These are phyloP conservation scores for Cercospora berteroae DNA, from an alignment of 2,329 filamentous ascomycete species.

Conservation along the genomic window DNA sequence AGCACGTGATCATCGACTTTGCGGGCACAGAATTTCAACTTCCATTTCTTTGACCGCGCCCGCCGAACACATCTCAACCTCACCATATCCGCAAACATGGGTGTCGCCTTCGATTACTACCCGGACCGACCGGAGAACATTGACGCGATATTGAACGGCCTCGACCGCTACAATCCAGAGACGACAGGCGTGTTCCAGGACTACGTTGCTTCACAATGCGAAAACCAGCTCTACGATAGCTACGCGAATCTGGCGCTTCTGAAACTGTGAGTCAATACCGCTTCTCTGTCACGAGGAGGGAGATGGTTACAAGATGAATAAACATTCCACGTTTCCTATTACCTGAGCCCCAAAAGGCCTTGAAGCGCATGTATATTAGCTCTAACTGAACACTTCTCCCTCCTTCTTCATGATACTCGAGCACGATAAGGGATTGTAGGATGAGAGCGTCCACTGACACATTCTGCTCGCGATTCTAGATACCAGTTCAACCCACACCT, in stretches of 20 bases:
- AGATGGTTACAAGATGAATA: conserved; percentile 68
- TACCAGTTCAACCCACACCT: conserved; percentile 99
- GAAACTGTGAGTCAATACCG: conserved; percentile 76
- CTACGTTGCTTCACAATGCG: conserved; percentile 92
- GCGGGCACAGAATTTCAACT: conserved; percentile 17
- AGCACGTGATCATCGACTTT: background rate
- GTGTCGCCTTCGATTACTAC: conserved; percentile 74
- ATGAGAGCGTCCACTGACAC: conserved; percentile 13
- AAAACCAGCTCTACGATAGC: conserved; percentile 89
- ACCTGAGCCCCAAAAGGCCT: conserved; percentile 62
- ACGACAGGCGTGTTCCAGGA: conserved; percentile 90
- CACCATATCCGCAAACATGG: conserved; percentile 38
- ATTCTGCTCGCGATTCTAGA: conserved; percentile 48
- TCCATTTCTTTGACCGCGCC: background rate
- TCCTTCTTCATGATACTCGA: background rate
- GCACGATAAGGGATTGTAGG: background rate
- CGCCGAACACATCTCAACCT: background rate
- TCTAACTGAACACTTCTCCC: conserved; percentile 63
- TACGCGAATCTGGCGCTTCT: conserved; percentile 94
- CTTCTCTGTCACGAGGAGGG: conserved; percentile 4
- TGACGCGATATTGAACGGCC: conserved; percentile 88
- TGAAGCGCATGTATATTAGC: conserved; percentile 71
- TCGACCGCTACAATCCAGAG: conserved; percentile 98
- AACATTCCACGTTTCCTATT: conserved; percentile 93
- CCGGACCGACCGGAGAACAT: conserved; percentile 90